Conservation (phyloP, 192 early-diverging fungal genomes). For the Coemansia sp. region DNA sequence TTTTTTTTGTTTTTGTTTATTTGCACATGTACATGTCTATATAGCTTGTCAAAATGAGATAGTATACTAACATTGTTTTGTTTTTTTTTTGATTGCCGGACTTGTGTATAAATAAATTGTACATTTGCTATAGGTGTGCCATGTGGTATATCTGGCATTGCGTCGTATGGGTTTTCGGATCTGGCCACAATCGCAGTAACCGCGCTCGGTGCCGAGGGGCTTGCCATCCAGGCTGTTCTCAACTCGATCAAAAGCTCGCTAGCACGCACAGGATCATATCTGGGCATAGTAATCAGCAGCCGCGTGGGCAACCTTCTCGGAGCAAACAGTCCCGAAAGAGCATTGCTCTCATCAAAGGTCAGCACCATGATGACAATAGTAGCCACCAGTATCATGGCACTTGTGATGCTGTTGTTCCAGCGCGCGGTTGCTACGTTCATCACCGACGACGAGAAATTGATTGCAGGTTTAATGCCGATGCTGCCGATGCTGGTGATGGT, state of each 20-base stretch:
- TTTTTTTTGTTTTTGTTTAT: too few relatives aligned
- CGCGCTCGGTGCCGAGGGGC: slow-evolving; percentile 67
- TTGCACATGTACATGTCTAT: too few relatives aligned
- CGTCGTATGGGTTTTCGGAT: slow-evolving; percentile 63
- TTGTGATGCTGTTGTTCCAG: slow-evolving; percentile 62
- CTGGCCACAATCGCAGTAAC: slow-evolving; percentile 75
- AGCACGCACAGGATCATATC: slow-evolving; percentile 70
- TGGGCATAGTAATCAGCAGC: slow-evolving; percentile 79
- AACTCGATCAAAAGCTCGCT: slow-evolving; percentile 72
- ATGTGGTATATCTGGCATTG: slow-evolving; percentile 45
- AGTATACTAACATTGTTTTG: background rate
- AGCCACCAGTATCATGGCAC: slow-evolving; percentile 17
- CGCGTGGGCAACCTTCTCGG: slow-evolving; percentile 81
- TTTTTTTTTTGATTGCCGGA: too few relatives aligned
- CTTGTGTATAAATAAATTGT: too few relatives aligned
- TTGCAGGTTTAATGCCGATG: slow-evolving; percentile 19
- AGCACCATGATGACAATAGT: slow-evolving; percentile 57
- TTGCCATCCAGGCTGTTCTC: slow-evolving; percentile 84
- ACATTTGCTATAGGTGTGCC: slow-evolving; percentile 29
- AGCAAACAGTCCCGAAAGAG: slow-evolving; percentile 47
- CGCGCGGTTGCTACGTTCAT: slow-evolving; percentile 59
- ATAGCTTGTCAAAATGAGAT: too few relatives aligned
- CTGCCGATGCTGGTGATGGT: slow-evolving; percentile 42
- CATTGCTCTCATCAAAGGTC: slow-evolving; percentile 43
- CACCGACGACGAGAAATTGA: slow-evolving; percentile 31